Conservation (phyloP, 306 rosid species). For the Potentilla sterilis region DNA sequence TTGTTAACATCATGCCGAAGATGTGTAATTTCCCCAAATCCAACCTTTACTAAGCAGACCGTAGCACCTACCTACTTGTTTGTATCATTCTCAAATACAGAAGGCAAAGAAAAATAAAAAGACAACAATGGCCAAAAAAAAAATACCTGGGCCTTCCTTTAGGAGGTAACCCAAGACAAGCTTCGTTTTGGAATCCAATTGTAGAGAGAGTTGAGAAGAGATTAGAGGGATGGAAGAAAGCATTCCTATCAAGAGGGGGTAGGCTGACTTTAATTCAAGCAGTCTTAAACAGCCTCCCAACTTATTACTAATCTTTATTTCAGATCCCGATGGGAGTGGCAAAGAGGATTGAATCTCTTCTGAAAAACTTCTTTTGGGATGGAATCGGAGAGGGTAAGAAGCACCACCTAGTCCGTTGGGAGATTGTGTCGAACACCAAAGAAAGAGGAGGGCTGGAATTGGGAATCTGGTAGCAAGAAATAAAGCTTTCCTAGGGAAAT, state of each 20-base stretch:
- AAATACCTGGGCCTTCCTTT: background rate
- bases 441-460: too few species aligned
- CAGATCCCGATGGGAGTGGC: background rate
- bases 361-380: background rate
- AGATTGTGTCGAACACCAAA: too few species aligned
- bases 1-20: constrained; percentile 3
- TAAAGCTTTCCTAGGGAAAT: too few species aligned
- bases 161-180: background rate
- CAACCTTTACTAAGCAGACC: background rate
- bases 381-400: background rate
- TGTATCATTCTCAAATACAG: background rate
- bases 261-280: background rate
- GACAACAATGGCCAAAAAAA: too few species aligned
- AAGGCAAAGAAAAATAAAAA: background rate
- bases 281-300: background rate
- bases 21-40: background rate
- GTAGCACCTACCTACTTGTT: background rate
- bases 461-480: too few species aligned
- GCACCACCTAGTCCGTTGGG: background rate
- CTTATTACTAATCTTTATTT: background rate
- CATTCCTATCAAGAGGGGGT: background rate
- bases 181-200: background rate
- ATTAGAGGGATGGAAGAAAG: background rate
- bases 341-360: background rate
- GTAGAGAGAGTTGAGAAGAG: background rate